Evolutionary conservation across 2,329 filamentous ascomycete species (phyloP).

Genomic region (Tolypocladium ophioglossoides): DNA sequence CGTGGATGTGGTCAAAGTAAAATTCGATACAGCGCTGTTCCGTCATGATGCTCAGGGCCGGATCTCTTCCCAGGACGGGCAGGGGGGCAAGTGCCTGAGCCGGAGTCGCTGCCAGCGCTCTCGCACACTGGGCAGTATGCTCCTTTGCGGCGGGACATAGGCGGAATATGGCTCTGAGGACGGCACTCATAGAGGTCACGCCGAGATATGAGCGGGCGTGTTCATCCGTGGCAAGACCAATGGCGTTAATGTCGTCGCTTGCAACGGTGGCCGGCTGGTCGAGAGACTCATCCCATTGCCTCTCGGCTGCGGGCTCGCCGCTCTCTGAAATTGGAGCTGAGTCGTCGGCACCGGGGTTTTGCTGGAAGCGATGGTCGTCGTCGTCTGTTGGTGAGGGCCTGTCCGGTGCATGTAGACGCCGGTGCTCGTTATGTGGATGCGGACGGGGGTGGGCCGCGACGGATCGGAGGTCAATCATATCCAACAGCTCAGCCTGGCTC

Average conservation of each 20-base stretch:
- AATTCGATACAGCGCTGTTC: slow-evolving; percentile 39
- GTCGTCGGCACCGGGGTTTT: slow-evolving; percentile 4
- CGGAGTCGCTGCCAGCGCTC: slow-evolving; percentile 11
- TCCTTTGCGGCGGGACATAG: slow-evolving; percentile 19
- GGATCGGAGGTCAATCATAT: slow-evolving; percentile 2
- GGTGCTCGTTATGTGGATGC: neutral
- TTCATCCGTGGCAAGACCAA: slow-evolving; percentile 37
- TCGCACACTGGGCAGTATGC: slow-evolving; percentile 13
- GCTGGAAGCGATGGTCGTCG: neutral
- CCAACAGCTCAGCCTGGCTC: slow-evolving; percentile 10
- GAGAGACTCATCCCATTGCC: slow-evolving; percentile 17
- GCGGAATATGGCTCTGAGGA: slow-evolving; percentile 45
- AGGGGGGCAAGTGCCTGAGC: slow-evolving; percentile 18
- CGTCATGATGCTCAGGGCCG: slow-evolving; percentile 23
- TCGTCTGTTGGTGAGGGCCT: neutral
- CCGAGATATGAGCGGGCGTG: slow-evolving; percentile 50
- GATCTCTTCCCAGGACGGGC: slow-evolving; percentile 28
- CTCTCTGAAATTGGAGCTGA: slow-evolving; percentile 15
- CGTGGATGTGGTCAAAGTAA: slow-evolving; percentile 51
- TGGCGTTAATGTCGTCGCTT: slow-evolving; percentile 21
- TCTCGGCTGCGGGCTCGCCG: slow-evolving; percentile 14
- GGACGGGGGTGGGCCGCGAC: neutral
- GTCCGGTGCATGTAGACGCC: neutral
- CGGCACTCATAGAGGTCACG: slow-evolving; percentile 53
- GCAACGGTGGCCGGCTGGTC: slow-evolving; percentile 13